These are phyloP conservation scores for Cryphonectria radicalis DNA, from an alignment of 2,329 filamentous ascomycete genomes.

Conservation along the genomic window DNA sequence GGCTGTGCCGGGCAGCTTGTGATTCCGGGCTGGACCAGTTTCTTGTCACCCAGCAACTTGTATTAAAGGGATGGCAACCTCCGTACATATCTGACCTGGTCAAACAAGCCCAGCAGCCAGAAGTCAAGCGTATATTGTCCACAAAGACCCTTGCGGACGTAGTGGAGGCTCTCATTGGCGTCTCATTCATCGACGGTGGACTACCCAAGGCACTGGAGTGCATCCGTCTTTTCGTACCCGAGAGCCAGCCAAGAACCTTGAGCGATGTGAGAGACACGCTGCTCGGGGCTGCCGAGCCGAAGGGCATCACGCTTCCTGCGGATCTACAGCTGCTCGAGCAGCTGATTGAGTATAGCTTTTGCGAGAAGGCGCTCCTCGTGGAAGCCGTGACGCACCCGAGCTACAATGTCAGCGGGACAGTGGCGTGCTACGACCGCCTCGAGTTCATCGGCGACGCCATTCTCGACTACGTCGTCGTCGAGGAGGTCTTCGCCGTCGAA, in stretches of 20 bases:
- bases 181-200: constrained; percentile 71
- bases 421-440: constrained; percentile 68
- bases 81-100: constrained; percentile 54
- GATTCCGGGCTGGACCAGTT: constrained; percentile 70
- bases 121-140: constrained; percentile 53
- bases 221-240: constrained; percentile 66
- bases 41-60: constrained; percentile 72
- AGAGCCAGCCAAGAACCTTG: constrained; percentile 8
- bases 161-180: constrained; percentile 82
- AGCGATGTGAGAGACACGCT: constrained; percentile 43
- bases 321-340: constrained; percentile 59
- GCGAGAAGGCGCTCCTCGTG: constrained; percentile 67
- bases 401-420: constrained; percentile 47
- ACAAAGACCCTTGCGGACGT: constrained; percentile 87
- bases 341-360: constrained; percentile 74
- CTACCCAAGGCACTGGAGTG: constrained; percentile 65
- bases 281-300: constrained; percentile 44
- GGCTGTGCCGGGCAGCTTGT: constrained; percentile 69
- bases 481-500: constrained; percentile 55
- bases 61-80: constrained; percentile 67
- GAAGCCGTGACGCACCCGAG: constrained; percentile 85
- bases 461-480: constrained; percentile 77
- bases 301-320: constrained; percentile 42
- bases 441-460: constrained; percentile 89
- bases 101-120: constrained; percentile 17